A percentile compares a stretch with the other conserved stretches of the same genome.
phyloP scores from a whole-genome alignment of 768 basidiomycete genomes.

The Peribolospora baueri region DNA sequence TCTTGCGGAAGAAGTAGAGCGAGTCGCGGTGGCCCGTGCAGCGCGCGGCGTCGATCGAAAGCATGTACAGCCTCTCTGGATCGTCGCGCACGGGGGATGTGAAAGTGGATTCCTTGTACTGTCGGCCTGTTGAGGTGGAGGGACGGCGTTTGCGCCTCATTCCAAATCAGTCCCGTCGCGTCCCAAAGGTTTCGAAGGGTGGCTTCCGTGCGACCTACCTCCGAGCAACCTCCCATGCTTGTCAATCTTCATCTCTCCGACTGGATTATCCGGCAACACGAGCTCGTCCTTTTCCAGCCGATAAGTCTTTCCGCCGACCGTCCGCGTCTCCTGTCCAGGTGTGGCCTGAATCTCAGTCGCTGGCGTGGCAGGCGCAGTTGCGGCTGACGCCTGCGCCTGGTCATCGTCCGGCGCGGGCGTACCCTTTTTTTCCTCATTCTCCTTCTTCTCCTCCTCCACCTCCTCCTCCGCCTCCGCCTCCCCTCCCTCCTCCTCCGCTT shows the following conservation, averaged over 20 bases:
- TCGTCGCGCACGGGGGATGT: conserved; percentile 51
- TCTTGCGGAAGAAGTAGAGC: conserved; percentile 88
- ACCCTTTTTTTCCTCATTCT: conserved; percentile 8
- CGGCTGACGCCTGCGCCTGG: not conserved
- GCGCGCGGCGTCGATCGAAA: conserved; percentile 90
- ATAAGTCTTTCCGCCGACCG: conserved; percentile 43
- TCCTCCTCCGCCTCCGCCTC: not conserved
- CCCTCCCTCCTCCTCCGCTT: not conserved
- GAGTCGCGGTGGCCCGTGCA: conserved; percentile 92
- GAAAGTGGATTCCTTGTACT: conserved; percentile 75
- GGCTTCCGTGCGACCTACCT: conserved; percentile 28
- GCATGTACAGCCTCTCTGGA: conserved; percentile 65
- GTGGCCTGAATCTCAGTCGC: not conserved
- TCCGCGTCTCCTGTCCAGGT: conserved; percentile 6
- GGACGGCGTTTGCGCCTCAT: not conserved
- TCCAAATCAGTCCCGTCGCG: not conserved
- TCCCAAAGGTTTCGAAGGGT: no score
- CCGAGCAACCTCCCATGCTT: conserved; percentile 55
- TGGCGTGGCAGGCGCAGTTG: not conserved
- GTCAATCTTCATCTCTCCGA: conserved; percentile 82
- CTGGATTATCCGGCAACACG: conserved; percentile 52
- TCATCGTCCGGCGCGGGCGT: not conserved
- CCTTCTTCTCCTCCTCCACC: conserved; percentile 2
- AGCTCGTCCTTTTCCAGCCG: conserved; percentile 77
- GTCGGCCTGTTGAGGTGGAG: conserved; percentile 33